These are phyloP conservation scores for Fomitiporia mediterranea DNA, from an alignment of 1,284 basidiomycete species.

Conservation along the genomic window DNA sequence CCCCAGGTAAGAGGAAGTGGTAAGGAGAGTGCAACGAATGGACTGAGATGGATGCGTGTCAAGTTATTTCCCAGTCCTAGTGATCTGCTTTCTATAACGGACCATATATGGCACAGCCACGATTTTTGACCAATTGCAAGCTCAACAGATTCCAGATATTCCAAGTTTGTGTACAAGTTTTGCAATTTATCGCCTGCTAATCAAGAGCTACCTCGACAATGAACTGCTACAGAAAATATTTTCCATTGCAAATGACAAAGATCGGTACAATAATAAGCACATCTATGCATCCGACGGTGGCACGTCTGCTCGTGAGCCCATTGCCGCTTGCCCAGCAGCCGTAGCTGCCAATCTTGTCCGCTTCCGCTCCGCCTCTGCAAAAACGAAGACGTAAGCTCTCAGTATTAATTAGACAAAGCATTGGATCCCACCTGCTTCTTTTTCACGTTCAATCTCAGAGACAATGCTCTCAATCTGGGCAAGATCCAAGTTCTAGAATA, in stretches of 20 bases:
- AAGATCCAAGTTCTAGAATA: constrained; percentile 71
- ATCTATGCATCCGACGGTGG: constrained; percentile 19
- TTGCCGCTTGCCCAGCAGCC: constrained; percentile 80
- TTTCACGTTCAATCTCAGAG: constrained; percentile 88
- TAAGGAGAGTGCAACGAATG: not conserved
- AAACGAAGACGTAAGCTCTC: no score
- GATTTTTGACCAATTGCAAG: not conserved
- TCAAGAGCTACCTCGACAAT: no score
- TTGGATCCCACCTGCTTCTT: constrained; percentile 89
- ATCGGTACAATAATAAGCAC: not conserved
- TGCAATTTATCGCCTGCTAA: no score
- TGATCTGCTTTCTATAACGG: constrained; percentile 3
- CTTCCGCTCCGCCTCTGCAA: constrained; percentile 82
- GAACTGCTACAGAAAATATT: no score
- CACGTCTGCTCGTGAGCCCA: constrained; percentile 56
- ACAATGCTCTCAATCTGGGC: constrained; percentile 89
- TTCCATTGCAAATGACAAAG: not conserved
- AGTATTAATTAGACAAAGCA: no score
- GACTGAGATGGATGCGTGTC: not conserved
- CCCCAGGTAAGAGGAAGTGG: not conserved
- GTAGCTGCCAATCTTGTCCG: constrained; percentile 72
- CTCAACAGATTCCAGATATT: no score
- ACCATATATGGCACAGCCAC: not conserved
- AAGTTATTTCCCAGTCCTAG: not conserved
- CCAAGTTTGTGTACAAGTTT: not conserved